Conservation (phyloP, 192 early-diverging fungal genomes). For the Dimargaris cristalligena region DNA sequence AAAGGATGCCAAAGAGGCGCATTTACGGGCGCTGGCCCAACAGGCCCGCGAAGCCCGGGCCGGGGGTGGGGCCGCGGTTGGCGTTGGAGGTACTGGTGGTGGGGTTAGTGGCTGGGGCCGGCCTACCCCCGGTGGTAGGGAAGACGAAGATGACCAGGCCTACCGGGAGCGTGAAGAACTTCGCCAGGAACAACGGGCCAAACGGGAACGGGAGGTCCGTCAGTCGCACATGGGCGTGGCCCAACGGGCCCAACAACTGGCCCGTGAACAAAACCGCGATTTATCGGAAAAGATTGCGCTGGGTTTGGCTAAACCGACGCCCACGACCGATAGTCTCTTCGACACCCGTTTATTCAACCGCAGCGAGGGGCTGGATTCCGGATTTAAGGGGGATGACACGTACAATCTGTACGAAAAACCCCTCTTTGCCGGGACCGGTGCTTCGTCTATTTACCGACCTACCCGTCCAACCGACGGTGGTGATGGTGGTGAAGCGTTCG, state of each 20-base stretch:
- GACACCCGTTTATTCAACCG: conserved; percentile 94
- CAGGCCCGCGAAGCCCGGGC: conserved; percentile 78
- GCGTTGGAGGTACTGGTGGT: conserved; percentile 11
- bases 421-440: conserved; percentile 52
- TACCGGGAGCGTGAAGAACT: conserved; percentile 70
- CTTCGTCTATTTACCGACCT: conserved; percentile 70
- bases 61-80: conserved; percentile 14
- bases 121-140: conserved; percentile 19
- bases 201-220: conserved; percentile 73
- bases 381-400: conserved; percentile 80
- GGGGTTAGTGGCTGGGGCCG: conserved; percentile 12
- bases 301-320: conserved; percentile 83
- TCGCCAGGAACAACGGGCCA: conserved; percentile 61
- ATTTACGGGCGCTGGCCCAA: conserved; percentile 77
- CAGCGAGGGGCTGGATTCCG: conserved; percentile 62
- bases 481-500: conserved; percentile 36
- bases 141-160: conserved; percentile 21
- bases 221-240: conserved; percentile 79
- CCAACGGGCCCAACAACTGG: conserved; percentile 60
- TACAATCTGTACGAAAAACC: conserved; percentile 96
- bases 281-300: conserved; percentile 98
- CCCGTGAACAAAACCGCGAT: conserved; percentile 65
- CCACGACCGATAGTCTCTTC: conserved; percentile 78
- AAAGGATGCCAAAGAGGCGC: conserved; percentile 86
- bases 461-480: conserved; percentile 37